Percentiles rank a stretch among this genome's conserved stretches.
Evolutionary conservation across 1,139 yeast species (phyloP).

Genomic region (Waltiozyma solani): DNA sequence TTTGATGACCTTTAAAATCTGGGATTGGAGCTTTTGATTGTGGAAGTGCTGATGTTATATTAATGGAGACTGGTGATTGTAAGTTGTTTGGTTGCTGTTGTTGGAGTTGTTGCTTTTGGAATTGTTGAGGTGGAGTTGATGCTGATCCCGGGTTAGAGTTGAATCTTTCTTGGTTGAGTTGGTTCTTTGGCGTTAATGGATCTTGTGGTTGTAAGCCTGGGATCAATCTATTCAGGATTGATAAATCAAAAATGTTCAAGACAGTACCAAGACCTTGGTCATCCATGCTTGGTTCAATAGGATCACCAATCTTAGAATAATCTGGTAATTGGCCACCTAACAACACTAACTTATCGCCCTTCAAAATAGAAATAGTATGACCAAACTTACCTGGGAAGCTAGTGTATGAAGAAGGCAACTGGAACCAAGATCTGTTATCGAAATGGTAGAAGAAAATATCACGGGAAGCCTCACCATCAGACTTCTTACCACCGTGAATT

Average conservation of each 20-base stretch:
- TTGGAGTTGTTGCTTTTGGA: conserved; percentile 1
- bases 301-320: conserved; percentile 38
- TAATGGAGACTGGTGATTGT: not conserved
- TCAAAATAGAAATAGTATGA: conserved; percentile 77
- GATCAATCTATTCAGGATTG: conserved; percentile 21
- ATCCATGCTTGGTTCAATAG: conserved; percentile 34
- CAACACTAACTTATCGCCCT: conserved; percentile 58
- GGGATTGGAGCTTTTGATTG: not conserved
- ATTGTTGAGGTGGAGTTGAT: conserved; percentile 14
- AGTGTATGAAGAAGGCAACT: conserved; percentile 41
- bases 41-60: not conserved
- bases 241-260: conserved; percentile 51
- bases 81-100: not conserved
- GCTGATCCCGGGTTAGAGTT: conserved; percentile 7
- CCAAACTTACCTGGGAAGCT: conserved; percentile 82
- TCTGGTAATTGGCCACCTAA: conserved; percentile 91
- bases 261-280: conserved; percentile 46
- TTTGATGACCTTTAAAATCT: not conserved
- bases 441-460: conserved; percentile 72
- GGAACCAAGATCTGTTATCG: conserved; percentile 63
- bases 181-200: conserved; percentile 12
- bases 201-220: conserved; percentile 23
- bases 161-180: conserved; percentile 11
- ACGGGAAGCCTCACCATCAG: conserved; percentile 61
- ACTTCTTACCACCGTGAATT: conserved; percentile 84